Evolutionary conservation across 108 stramenopile species (phyloP), one percentile per base, ranked within the genome.

Genomic region (Bacterosira constricta): DNA sequence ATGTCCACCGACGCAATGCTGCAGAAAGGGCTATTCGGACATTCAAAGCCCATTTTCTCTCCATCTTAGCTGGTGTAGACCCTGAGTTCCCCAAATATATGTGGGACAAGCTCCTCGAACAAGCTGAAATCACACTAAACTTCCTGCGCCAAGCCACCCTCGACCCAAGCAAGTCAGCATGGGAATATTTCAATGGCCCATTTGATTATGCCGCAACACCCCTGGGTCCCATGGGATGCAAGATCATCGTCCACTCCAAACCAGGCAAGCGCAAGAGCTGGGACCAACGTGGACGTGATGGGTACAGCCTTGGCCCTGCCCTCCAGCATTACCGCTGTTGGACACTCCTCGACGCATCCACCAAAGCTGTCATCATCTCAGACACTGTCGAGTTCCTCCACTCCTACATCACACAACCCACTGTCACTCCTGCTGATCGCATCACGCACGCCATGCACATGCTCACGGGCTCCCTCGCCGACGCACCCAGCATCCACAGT

Each of bases 1-100:
- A 50, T 17, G 17, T 49, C 11, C 77, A 83, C 49, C 61, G 66
- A 4, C 29, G 63, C 5, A 83, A 83, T 69, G 65, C 72, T 12
- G 82, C 82, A 10, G 68, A 83, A 59, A 63, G 72, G 1, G 5
- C 42, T 17, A 44, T 44, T 5, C 42, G 42, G n/a, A 44, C 42
- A 2, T 44, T 44, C 42, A 44, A 44, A 17, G 5, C 13, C 5
- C 42, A 44, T 6, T 44, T 44, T 17, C 42, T 44, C 1, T 13
- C 42, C 2, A 44, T 44, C 42, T 17, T 44, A 2, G 42, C 42
- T 44, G 42, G 42, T 17, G 42, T 44, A 2, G 42, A 44, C 17
- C 4, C 42, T 4, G 6, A 44, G 1, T 71, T 71, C 45, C 58
- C 69, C 49, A 18, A 46, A 2, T 37, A 32, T 4, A 17, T 55